Base-by-base conservation (phyloP, 2,329 filamentous ascomycete species). In the Tympanopsis confertula region DNA sequence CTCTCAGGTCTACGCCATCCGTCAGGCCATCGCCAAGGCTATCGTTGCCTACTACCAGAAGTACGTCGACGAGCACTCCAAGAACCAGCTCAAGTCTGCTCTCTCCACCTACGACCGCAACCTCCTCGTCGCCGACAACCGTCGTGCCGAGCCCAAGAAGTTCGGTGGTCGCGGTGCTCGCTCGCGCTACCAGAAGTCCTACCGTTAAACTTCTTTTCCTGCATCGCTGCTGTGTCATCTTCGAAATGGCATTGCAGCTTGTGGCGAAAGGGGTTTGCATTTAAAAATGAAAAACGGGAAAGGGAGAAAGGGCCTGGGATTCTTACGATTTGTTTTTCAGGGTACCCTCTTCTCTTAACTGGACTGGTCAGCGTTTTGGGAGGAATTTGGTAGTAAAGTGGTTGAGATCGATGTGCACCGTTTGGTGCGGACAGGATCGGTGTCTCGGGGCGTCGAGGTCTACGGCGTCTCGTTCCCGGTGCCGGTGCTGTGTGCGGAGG, bases 11-110 rank as follows among this genome's bases (percentile, higher is more conserved):
- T 95, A 96, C 71, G 91, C 91, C 65, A 86, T 96, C 76, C 87
- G 91, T 58, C 91, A 98, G 75, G 89, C 91, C 58, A 96, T 98
- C 63, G 81, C 88, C 74, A 98, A 96, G 81, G 83, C 82, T 58
- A 86, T 94, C 64, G 82, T 94, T 61, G 83, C 87, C 68, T 95
- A 95, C 83, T 96, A 95, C 84, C 89, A 95, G 75, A 95, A 98
- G 79, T 98, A 82, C 74, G 86, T 96, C 69, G 91, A 98, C 64
- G 91, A 98, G 84, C 88, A 96, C 84, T 86, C 84, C 74, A 98
- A 98, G 85, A 95, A 96, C 81, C 77, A 87, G 71, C 79, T 98
- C 62, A 98, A 96, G 86, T 83, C 89, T 71, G 85, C 86, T 53
- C 81, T 98, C 55, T 85, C 89, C 60, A 79, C 87, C 66, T 98